Evolutionary conservation across 495 filamentous ascomycete species (phyloP).

Genomic region (Rhizodiscina lignyota): DNA sequence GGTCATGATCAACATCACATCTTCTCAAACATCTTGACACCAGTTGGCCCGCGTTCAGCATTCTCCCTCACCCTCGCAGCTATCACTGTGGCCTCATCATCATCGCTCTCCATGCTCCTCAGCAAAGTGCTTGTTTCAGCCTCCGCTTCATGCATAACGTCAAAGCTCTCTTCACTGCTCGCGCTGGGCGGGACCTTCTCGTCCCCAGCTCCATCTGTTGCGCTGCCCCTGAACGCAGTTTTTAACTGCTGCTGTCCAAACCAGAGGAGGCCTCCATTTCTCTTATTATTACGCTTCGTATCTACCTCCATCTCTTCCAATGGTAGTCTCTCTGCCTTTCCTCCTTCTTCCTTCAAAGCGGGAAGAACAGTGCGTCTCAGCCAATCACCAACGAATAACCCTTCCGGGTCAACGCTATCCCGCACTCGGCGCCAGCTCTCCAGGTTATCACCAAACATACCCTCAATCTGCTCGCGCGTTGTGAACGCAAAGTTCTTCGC

Average conservation of each 20-base stretch:
- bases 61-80: conserved; percentile 6
- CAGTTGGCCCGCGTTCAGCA: conserved; percentile 4
- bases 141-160: conserved; percentile 31
- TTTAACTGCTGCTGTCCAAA: conserved; percentile 23
- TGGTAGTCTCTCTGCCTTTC: conserved; percentile 12
- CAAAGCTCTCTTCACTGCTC: conserved; percentile 48
- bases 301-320: conserved; percentile 28
- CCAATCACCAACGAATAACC: conserved; percentile 89
- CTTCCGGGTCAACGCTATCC: conserved; percentile 64
- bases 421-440: conserved; percentile 49
- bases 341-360: conserved; percentile 6
- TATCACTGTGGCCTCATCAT: conserved; percentile 3
- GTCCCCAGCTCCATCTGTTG: conserved; percentile 6
- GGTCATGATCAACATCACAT: too few relatives aligned
- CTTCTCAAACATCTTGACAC: conserved; percentile 17
- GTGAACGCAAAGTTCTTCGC: conserved; percentile 74
- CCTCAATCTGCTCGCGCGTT: conserved; percentile 35
- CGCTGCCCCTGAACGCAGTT: conserved; percentile 6
- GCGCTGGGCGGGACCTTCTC: conserved; percentile 19
- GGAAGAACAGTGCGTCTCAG: conserved; percentile 53
- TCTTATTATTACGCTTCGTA: conserved; percentile 13
- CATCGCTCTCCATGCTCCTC: conserved; percentile 2
- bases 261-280: conserved; percentile 39
- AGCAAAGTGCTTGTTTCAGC: conserved; percentile 18
- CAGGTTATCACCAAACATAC: conserved; percentile 41